A percentile compares a stretch with the other conserved stretches of the same genome.
Evolutionary conservation across 2,329 filamentous ascomycete species (phyloP).

Genomic region (Trichoderma sp.): DNA sequence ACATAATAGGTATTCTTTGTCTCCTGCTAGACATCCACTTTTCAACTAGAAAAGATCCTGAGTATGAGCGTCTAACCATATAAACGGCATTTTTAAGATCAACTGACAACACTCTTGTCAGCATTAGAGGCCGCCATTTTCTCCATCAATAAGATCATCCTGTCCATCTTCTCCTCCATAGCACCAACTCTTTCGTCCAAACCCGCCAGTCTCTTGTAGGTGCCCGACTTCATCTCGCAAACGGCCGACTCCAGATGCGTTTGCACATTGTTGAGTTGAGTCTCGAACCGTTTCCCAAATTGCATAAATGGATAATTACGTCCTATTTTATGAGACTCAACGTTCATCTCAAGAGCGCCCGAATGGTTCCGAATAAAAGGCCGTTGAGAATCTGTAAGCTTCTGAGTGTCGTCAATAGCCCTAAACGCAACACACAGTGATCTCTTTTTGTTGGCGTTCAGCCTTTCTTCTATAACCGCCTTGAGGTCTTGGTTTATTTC

Average conservation of each 20-base stretch:
- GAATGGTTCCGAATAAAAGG: not conserved
- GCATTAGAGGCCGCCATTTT: not conserved
- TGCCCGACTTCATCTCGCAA: not conserved
- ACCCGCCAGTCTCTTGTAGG: not conserved
- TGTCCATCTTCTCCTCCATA: not conserved
- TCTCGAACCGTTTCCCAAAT: not conserved
- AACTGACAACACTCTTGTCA: not conserved
- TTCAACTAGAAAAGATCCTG: not conserved
- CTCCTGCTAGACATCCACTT: not conserved
- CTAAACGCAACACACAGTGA: not conserved
- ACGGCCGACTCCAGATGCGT: not conserved
- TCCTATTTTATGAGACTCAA: not conserved
- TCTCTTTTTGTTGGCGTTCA: not conserved
- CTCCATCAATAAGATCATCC: not conserved
- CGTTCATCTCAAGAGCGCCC: not conserved
- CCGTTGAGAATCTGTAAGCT: not conserved
- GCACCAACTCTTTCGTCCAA: not conserved
- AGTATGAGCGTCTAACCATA: too few species aligned
- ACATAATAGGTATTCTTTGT: not conserved
- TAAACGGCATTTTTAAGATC: not conserved
- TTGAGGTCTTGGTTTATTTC: not conserved
- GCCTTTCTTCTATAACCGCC: not conserved
- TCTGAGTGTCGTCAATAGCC: not conserved
- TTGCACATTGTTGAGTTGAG: not conserved
- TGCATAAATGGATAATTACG: not conserved